Percentiles rank a stretch among this genome's conserved stretches.
phyloP scores from a whole-genome alignment of 495 filamentous ascomycete genomes.

The Penicillium cinerascens region DNA sequence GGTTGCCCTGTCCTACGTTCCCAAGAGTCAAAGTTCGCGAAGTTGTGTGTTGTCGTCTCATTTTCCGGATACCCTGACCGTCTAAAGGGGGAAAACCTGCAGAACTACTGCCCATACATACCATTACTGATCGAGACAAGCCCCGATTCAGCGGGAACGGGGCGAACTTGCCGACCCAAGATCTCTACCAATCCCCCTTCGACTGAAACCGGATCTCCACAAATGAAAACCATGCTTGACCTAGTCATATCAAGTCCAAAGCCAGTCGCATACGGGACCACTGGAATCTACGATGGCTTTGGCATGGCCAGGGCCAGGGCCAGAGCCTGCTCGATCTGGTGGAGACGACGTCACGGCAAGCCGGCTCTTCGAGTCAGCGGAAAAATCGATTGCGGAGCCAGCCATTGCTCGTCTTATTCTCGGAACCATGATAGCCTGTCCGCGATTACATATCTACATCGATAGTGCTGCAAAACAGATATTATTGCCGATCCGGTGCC shows the following conservation, averaged over 20 bases:
- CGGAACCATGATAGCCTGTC: not conserved
- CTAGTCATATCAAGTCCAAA: not conserved
- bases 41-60: not conserved
- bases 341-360: no score
- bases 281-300: not conserved
- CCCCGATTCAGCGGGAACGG: not conserved
- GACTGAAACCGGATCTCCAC: not conserved
- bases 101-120: not conserved
- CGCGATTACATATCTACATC: not conserved
- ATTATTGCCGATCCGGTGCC: not conserved
- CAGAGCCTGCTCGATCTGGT: not conserved
- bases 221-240: no score
- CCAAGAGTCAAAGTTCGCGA: not conserved
- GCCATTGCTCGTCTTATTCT: not conserved
- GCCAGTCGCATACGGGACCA: not conserved
- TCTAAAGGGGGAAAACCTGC: not conserved
- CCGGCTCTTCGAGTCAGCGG: not conserved
- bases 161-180: not conserved
- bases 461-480: not conserved
- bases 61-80: not conserved
- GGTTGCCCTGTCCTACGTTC: not conserved
- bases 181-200: not conserved
- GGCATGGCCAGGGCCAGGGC: not conserved
- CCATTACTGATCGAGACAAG: not conserved
- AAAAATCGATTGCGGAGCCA: not conserved